phyloP scores from a whole-genome alignment of 1,284 basidiomycete species.

The Irpex sp. region DNA sequence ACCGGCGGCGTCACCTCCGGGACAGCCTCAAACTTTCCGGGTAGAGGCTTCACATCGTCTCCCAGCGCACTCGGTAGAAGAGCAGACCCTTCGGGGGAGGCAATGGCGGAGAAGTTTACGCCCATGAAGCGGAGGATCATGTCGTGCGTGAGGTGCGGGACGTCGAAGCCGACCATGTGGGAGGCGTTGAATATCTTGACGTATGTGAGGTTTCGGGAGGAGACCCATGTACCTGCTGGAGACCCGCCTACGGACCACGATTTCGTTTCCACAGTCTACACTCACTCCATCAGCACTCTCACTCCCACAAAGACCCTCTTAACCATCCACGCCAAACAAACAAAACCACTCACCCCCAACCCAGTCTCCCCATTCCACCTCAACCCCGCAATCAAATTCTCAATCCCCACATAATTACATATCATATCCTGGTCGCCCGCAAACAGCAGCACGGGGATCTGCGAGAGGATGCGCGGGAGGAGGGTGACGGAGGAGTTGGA shows the following conservation, averaged over 20 bases:
- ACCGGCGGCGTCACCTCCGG: constrained; percentile 30
- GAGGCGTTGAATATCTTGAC: constrained; percentile 83
- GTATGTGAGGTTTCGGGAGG: constrained; percentile 89
- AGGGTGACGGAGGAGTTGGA: constrained; percentile 76
- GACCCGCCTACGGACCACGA: constrained; percentile 80
- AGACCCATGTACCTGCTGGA: constrained; percentile 88
- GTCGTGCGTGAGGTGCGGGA: constrained; percentile 88
- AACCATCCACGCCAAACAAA: neutral
- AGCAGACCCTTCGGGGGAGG: constrained; percentile 59
- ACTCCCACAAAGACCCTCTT: neutral
- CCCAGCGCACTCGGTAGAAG: constrained; percentile 77
- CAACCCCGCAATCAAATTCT: constrained; percentile 80
- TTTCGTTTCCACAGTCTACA: constrained; percentile 68
- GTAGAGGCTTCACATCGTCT: constrained; percentile 56
- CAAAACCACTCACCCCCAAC: constrained; percentile 61
- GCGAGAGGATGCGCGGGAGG: constrained; percentile 76
- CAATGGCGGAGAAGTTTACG: constrained; percentile 79
- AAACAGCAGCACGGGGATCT: constrained; percentile 87
- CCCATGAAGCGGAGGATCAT: constrained; percentile 98
- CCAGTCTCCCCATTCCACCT: constrained; percentile 87
- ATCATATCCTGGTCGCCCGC: constrained; percentile 96
- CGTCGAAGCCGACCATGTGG: constrained; percentile 93
- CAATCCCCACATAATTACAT: constrained; percentile 92
- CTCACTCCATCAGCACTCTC: constrained; percentile 1
- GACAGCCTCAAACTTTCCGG: constrained; percentile 41